Base-by-base conservation (phyloP, 1,139 yeast genomes). In the Pichia sp. region DNA sequence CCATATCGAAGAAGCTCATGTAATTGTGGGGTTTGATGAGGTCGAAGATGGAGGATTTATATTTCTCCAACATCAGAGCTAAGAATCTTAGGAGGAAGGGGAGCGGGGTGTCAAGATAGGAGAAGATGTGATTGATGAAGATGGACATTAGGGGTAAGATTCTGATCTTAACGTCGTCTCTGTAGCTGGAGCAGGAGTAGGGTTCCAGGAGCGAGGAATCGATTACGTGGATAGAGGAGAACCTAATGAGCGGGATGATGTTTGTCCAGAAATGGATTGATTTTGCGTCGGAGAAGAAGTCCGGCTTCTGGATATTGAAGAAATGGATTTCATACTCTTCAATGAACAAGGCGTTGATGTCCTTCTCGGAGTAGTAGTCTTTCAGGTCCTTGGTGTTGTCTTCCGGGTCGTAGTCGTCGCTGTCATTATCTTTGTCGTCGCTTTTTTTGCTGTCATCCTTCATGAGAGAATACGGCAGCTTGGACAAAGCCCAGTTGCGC, bases 271-370 rank as follows among this genome's bases (percentile, higher is more conserved):
- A 85, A 11, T 64, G 63, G 11, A 73, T 67, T 38, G 85, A 77
- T 4, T 70, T 66, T 0, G 64, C 66, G 23, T 76, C 79, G 31
- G 71, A 72, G 66, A 77, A 83, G 56, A 66, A 73, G 1, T 69
- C 67, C 0, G 82, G 79, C 59, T 80, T 73, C 63, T 85, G 90
- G 50, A 85, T 74, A 46, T 72, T 70, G 56, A 77, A 75, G 32
- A 81, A 70, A 61, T 83, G 82, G 3, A 68, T 64, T 51, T 75
- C 75, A 57, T 78, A 80, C 62, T 85, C 92, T 59, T 81, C 82
- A 10, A 77, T 61, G 1, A 81, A 66, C 13, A 78, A 74, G 6
- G 71, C 67, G 11, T 54, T 49, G 2, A 61, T 55, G 42, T 61
- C 62, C 71, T 71, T 2, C 34, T 31, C 11, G 11, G 34, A 31